phyloP scores from a whole-genome alignment of 1,284 basidiomycete genomes.

The Lentinus polychrous region DNA sequence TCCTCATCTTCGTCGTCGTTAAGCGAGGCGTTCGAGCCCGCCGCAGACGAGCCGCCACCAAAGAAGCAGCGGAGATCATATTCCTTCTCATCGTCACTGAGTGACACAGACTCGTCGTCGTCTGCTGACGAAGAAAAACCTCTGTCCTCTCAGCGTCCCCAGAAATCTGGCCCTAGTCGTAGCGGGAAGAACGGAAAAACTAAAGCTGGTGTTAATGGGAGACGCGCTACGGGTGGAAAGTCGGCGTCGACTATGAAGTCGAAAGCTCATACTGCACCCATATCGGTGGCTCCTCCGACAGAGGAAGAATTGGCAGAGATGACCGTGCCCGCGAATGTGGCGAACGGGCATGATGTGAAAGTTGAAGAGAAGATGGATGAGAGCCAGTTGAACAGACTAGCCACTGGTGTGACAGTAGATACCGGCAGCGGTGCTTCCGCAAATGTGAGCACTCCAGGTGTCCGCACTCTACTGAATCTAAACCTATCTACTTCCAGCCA shows the following conservation, averaged over 20 bases:
- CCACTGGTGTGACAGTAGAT: conserved; percentile 77
- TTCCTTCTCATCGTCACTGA: conserved; percentile 22
- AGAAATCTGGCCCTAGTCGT: conserved; percentile 25
- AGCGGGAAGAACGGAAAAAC: conserved; percentile 15
- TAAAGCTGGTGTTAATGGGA: neutral
- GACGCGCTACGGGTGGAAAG: conserved; percentile 38
- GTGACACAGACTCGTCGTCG: conserved; percentile 31
- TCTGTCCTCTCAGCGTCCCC: conserved; percentile 34
- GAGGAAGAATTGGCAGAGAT: conserved; percentile 37
- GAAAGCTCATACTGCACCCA: conserved; percentile 47
- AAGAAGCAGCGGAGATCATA: conserved; percentile 27
- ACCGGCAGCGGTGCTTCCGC: conserved; percentile 42
- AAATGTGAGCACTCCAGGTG: conserved; percentile 15
- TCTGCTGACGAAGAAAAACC: conserved; percentile 53
- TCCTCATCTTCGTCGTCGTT: conserved; percentile 53
- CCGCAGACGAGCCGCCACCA: conserved; percentile 20
- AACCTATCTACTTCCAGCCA: conserved; percentile 23
- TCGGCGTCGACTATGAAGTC: conserved; percentile 46
- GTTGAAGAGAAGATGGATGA: conserved; percentile 76
- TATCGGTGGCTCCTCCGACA: conserved; percentile 28
- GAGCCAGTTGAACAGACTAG: conserved; percentile 61
- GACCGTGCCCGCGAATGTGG: conserved; percentile 39
- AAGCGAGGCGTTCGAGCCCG: conserved; percentile 25
- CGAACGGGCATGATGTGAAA: conserved; percentile 51
- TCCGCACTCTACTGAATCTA: neutral